These are phyloP conservation scores for Odontarrhena argentea DNA, from an alignment of 345 rosid species.

Conservation along the genomic window DNA sequence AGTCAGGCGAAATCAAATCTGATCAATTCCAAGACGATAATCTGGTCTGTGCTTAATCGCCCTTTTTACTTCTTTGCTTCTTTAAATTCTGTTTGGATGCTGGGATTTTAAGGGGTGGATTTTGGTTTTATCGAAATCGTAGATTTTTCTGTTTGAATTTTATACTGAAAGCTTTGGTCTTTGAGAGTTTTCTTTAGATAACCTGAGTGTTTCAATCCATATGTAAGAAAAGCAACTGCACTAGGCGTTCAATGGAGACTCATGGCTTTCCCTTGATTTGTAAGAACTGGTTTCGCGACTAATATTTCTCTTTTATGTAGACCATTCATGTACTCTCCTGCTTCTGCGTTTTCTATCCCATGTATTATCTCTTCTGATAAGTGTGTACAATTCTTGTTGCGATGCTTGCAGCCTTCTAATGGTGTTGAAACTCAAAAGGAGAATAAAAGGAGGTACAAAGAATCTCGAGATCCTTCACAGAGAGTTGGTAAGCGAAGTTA, in stretches of 20 bases:
- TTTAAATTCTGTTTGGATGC: conserved; percentile 36
- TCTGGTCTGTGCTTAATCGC: conserved; percentile 72
- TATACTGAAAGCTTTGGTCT: conserved; percentile 47
- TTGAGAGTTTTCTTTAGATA: conserved; percentile 57
- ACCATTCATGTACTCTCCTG: conserved; percentile 20
- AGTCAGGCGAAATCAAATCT: conserved; percentile 43
- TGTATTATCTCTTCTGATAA: conserved; percentile 4
- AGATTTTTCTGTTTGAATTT: conserved; percentile 13
- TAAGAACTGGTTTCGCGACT: conserved; percentile 68
- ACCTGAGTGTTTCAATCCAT: conserved; percentile 55
- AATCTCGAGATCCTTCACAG: conserved; percentile 38
- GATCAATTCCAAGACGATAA: conserved; percentile 42
- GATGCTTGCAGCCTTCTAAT: conserved; percentile 51
- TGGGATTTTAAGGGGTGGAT: conserved; percentile 28
- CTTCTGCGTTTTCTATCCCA: conserved; percentile 20
- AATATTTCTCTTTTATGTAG: conserved; percentile 11
- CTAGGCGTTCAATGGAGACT: conserved; percentile 75
- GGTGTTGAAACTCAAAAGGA: conserved; percentile 42
- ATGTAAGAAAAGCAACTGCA: conserved; percentile 59
- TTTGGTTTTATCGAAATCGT: conserved; percentile 12
- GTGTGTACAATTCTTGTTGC: conserved; percentile 25
- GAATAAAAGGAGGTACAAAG: conserved; percentile 33
- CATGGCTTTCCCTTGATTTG: conserved; percentile 77
- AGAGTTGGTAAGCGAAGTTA: conserved; percentile 49
- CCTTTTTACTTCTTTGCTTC: conserved; percentile 16